phyloP scores from a whole-genome alignment of 352 stramenopile species.

The Phytophthora pistaciae region DNA sequence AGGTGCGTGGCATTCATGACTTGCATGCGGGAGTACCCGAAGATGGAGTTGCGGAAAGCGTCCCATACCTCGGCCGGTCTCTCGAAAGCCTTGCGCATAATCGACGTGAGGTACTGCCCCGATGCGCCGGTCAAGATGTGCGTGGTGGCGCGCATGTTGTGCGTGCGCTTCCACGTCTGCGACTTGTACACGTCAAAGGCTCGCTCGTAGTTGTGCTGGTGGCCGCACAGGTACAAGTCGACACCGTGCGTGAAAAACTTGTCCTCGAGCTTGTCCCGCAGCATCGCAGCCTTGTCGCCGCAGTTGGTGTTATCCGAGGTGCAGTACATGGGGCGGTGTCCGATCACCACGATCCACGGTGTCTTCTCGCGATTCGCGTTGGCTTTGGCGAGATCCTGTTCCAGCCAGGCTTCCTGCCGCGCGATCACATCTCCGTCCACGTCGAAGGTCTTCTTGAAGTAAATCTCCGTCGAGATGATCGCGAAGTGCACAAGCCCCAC shows the following conservation, averaged over 20 bases:
- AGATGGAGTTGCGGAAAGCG: conserved; percentile 89
- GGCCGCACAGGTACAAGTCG: conserved; percentile 90
- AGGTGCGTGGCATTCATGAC: conserved; percentile 91
- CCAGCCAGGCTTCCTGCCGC: conserved; percentile 75
- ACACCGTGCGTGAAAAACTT: conserved; percentile 84
- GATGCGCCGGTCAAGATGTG: conserved; percentile 92
- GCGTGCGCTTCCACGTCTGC: conserved; percentile 68
- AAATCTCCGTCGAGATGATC: conserved; percentile 90
- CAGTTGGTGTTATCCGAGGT: conserved; percentile 82
- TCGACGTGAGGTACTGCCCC: conserved; percentile 83
- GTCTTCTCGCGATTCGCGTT: conserved; percentile 70
- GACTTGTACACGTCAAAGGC: conserved; percentile 85
- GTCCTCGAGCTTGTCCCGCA: conserved; percentile 78
- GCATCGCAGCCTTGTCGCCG: conserved; percentile 64
- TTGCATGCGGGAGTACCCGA: conserved; percentile 87
- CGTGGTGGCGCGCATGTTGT: conserved; percentile 87
- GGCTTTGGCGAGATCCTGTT: conserved; percentile 63
- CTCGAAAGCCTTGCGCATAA: conserved; percentile 85
- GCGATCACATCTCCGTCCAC: conserved; percentile 57
- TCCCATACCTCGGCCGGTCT: conserved; percentile 69
- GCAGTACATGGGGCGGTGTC: conserved; percentile 91
- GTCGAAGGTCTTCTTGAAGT: conserved; percentile 80
- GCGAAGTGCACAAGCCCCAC: conserved; percentile 90
- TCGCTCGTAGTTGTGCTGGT: conserved; percentile 94
- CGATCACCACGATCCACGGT: conserved; percentile 89